Percentiles rank a stretch among this genome's conserved stretches.
Conservation (phyloP, 305 asterid species). For the Caryopteris hybrid region DNA sequence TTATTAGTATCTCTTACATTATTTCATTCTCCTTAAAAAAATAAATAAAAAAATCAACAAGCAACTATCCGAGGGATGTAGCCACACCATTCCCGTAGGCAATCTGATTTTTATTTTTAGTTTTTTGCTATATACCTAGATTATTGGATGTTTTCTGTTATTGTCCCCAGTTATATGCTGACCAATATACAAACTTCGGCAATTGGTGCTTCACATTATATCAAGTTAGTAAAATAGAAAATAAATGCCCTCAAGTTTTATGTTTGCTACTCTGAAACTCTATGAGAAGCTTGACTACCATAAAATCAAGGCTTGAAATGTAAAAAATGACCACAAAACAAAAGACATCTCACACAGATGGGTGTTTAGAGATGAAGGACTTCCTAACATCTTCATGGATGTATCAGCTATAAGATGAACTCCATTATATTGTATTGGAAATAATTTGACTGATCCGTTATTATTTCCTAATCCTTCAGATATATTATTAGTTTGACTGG, state of each 20-base stretch:
- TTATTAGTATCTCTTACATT: neutral
- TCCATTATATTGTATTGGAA: neutral
- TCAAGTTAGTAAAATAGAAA: neutral
- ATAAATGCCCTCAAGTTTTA: neutral
- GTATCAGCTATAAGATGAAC: neutral
- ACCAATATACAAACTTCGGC: neutral
- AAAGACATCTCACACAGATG: neutral
- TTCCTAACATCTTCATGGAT: neutral
- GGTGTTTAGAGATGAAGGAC: neutral
- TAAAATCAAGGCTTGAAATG: neutral
- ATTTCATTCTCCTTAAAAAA: no score
- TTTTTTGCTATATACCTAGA: no score
- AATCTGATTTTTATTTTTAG: no score
- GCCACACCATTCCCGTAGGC: neutral
- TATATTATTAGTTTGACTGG: neutral
- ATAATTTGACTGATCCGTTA: neutral
- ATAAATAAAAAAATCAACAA: no score
- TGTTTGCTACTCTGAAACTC: neutral
- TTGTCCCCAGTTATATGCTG: neutral
- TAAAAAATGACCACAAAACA: neutral
- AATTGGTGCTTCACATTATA: neutral
- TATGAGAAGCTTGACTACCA: neutral
- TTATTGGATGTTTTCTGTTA: no score
- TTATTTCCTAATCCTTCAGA: neutral
- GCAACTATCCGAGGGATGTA: neutral